Evolutionary conservation across 257 asterid genomes (phyloP), one percentile per base, ranked within the genome.

Genomic region (Nicotiana knightiana): DNA sequence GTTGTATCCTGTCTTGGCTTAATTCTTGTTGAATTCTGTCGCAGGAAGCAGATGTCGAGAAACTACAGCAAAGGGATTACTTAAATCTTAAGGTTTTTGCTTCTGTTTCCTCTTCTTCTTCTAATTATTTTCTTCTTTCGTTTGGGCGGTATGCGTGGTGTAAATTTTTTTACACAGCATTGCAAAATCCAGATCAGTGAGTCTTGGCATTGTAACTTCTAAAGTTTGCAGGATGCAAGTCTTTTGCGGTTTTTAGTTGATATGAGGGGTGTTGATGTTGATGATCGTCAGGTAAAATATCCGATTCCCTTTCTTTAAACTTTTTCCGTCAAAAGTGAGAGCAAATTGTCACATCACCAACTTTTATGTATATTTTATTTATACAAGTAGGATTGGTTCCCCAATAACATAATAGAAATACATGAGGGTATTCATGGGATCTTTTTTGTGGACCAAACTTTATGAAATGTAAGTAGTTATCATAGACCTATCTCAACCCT

Each of bases 251-350:
- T 96, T 89, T 87, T 96, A 82, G 99, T 96, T 54, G 99, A 96
- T 87, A 96, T 94, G 99, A 92, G 98, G 89, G 98, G 99, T 51
- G 97, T 86, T 33, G 99, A 96, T 82, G 98, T 94, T 46, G 97
- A 96, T 92, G 99, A 96, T 88, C 90, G 93, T 71, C 99, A 96
- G 98, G 97, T 96, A 88, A 86, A 84, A 21, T 81, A 61, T 81
- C 71, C 54, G n/a, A 67, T 55, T 73, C 54, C 79, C 85, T 79
- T 46, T 76, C 75, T 64, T 8, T 67, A 51, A 70, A 35, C 55
- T 81, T 39, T 67, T 81, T 62, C 77, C 6, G 24, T 28, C 46
- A 51, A 16, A 51, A 73, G 46, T 26, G 26, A 51, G 13, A 46
- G 43, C 28, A 75, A 75, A 75, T 48, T 73, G 43, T 48, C 62